phyloP scores from a whole-genome alignment of 306 rosid species.

The Vigna unguiculata region DNA sequence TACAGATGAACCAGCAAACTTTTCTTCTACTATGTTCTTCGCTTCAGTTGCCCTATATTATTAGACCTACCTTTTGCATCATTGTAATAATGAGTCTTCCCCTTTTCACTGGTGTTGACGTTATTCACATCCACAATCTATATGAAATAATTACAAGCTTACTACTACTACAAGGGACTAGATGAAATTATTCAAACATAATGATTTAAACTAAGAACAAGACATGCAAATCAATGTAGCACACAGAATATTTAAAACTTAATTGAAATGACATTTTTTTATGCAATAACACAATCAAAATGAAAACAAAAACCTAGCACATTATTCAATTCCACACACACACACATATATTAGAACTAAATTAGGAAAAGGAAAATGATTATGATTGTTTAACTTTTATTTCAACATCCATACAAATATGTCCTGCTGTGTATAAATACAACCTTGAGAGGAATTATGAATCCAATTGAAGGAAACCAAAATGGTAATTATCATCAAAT shows the following conservation, averaged over 20 bases:
- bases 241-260: slow-evolving; percentile 10
- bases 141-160: neutral
- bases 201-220: slow-evolving; percentile 11
- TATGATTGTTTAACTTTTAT: neutral
- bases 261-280: slow-evolving; percentile 3
- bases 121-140: no score
- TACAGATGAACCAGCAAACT: slow-evolving; percentile 16
- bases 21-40: neutral
- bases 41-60: no score
- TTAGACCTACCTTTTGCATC: no score
- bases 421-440: no score
- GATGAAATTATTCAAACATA: neutral
- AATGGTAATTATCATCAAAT: slow-evolving; percentile 19
- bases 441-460: neutral
- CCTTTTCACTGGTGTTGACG: no score
- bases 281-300: neutral
- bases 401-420: neutral
- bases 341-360: no score
- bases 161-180: neutral
- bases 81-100: no score
- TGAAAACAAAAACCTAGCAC: neutral
- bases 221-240: slow-evolving; percentile 7
- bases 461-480: slow-evolving; percentile 18
- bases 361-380: no score
- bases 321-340: neutral